Evolutionary conservation across 2,329 filamentous ascomycete species (phyloP).

Genomic region (Capronia coronata): DNA sequence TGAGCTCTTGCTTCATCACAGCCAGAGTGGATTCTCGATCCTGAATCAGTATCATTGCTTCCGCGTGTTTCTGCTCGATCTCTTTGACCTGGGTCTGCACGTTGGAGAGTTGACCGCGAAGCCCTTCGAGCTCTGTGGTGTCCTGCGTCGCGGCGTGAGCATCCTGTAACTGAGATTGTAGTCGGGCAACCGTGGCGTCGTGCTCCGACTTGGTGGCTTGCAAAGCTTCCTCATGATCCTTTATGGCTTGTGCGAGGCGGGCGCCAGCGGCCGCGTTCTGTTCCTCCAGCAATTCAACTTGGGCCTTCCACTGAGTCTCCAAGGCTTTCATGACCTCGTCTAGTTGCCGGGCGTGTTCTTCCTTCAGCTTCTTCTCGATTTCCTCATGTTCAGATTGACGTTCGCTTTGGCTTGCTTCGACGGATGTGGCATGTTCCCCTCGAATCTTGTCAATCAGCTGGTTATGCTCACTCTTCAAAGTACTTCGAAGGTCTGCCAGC

Average conservation of each 20-base stretch:
- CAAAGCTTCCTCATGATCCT: conserved; percentile 16
- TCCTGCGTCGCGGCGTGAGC: conserved; percentile 12
- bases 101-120: conserved; percentile 17
- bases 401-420: conserved; percentile 17
- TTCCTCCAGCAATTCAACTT: conserved; percentile 22
- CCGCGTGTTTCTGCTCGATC: conserved; percentile 9
- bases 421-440: conserved; percentile 23
- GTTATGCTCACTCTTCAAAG: conserved; percentile 16
- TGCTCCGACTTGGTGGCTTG: conserved; percentile 12
- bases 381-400: conserved; percentile 18
- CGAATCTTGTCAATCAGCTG: conserved; percentile 17
- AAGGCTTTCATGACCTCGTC: conserved; percentile 26
- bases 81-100: conserved; percentile 13
- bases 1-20: conserved; percentile 16
- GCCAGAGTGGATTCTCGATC: conserved; percentile 19
- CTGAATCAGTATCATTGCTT: conserved; percentile 12
- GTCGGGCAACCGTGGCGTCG: conserved; percentile 8
- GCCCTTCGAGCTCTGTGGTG: conserved; percentile 14
- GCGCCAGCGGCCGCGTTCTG: conserved; percentile 15
- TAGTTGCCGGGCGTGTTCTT: conserved; percentile 19
- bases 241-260: conserved; percentile 11
- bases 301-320: conserved; percentile 24
- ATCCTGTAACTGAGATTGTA: conserved; percentile 14
- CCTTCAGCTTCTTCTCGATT: conserved; percentile 19
- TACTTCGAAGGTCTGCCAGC: conserved; percentile 9